These are phyloP conservation scores for Babesia ovata DNA, from an alignment of 169 alveolate species.

Conservation along the genomic window DNA sequence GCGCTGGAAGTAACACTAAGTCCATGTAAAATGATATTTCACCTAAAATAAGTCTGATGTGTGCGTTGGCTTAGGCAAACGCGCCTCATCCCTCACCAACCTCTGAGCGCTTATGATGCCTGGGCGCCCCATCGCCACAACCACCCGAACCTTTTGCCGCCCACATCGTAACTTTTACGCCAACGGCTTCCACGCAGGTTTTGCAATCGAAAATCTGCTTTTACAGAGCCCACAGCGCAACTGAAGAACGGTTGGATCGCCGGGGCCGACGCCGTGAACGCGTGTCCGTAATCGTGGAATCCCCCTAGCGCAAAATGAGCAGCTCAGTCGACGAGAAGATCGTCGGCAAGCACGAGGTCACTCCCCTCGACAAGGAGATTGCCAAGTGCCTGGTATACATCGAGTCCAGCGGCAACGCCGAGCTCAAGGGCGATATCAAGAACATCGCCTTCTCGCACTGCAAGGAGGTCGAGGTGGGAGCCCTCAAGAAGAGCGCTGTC, in stretches of 20 bases:
- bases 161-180: slow-evolving; percentile 10
- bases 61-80: too few relatives aligned
- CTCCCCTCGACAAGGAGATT: slow-evolving; percentile 80
- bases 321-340: slow-evolving; percentile 45
- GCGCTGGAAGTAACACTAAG: too few relatives aligned
- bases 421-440: slow-evolving; percentile 82
- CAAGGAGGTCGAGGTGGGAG: slow-evolving; percentile 82
- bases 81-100: neutral
- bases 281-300: slow-evolving; percentile 13
- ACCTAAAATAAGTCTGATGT: too few relatives aligned
- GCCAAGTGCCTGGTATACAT: slow-evolving; percentile 84
- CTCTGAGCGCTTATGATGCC: slow-evolving; percentile 4
- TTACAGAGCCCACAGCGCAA: too few relatives aligned
- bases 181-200: slow-evolving; percentile 21
- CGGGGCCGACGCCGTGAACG: slow-evolving; percentile 32
- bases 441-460: slow-evolving; percentile 82
- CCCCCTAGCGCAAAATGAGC: slow-evolving; percentile 44
- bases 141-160: neutral
- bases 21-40: too few relatives aligned
- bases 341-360: slow-evolving; percentile 65
- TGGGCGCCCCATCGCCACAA: slow-evolving; percentile 32
- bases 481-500: slow-evolving; percentile 84
- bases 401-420: slow-evolving; percentile 83
- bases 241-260: too few relatives aligned
- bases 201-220: slow-evolving; percentile 4